phyloP scores from a whole-genome alignment of 345 rosid species.

The Excoecaria cochinchinensis region DNA sequence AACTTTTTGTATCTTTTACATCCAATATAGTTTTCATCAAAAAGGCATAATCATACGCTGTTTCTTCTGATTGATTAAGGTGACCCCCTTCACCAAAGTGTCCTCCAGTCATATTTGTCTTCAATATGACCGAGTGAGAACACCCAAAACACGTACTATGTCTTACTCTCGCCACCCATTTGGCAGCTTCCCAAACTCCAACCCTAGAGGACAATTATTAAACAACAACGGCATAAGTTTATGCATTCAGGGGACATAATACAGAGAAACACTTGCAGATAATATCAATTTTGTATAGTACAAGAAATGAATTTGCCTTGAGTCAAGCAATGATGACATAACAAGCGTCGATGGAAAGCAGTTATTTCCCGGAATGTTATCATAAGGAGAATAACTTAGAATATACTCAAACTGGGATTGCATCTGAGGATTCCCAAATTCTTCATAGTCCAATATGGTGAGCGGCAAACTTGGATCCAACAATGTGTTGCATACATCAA shows the following conservation, averaged over 20 bases:
- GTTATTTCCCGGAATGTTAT: slow-evolving; percentile 54
- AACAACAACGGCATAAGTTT: slow-evolving; percentile 1
- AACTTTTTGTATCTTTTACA: slow-evolving; percentile 12
- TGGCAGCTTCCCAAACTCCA: slow-evolving; percentile 98
- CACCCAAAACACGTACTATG: slow-evolving; percentile 49
- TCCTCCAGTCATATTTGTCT: slow-evolving; percentile 76
- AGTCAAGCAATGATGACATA: slow-evolving; percentile 71
- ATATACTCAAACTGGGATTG: slow-evolving; percentile 50
- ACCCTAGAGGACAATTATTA: slow-evolving; percentile 49
- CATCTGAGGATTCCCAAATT: slow-evolving; percentile 80
- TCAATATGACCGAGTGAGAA: slow-evolving; percentile 64
- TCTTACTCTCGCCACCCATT: slow-evolving; percentile 86
- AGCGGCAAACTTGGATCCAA: slow-evolving; percentile 80
- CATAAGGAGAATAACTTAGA: slow-evolving; percentile 76
- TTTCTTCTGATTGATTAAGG: slow-evolving; percentile 57
- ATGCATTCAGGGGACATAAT: not conserved
- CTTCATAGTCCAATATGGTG: slow-evolving; percentile 75
- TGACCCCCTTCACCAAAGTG: slow-evolving; percentile 94
- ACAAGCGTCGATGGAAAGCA: slow-evolving; percentile 75
- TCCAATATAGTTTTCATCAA: slow-evolving; percentile 56
- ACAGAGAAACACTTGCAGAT: not conserved
- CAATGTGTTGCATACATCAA: slow-evolving; percentile 72
- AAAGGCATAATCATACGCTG: slow-evolving; percentile 79
- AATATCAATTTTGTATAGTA: slow-evolving; percentile 1
- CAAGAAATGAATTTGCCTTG: slow-evolving; percentile 49